A percentile compares a stretch with the other conserved stretches of the same genome.
phyloP scores from a whole-genome alignment of 495 filamentous ascomycete genomes.

The Neurospora sp. region DNA sequence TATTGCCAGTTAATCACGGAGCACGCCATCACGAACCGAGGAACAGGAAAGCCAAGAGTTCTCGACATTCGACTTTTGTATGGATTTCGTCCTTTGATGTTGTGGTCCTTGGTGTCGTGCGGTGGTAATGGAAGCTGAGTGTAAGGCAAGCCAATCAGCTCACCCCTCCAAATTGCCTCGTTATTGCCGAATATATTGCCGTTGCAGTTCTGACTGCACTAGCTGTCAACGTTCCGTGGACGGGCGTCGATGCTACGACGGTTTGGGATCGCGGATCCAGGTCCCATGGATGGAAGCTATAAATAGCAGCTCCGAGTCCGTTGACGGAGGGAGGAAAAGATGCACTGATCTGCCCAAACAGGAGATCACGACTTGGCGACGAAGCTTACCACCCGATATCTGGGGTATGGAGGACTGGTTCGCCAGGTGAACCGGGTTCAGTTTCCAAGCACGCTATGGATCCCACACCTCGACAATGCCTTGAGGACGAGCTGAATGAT shows the following conservation, averaged over 20 bases:
- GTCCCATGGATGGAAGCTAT: not conserved
- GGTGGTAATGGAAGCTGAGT: not conserved
- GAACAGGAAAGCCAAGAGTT: not conserved
- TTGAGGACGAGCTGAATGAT: too few species aligned
- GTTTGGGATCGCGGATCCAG: not conserved
- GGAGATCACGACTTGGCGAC: not conserved
- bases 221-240: not conserved
- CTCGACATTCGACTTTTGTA: not conserved
- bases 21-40: not conserved
- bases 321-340: not conserved
- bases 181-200: not conserved
- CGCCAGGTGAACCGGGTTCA: too few species aligned
- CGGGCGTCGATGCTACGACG: not conserved
- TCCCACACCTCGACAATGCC: too few species aligned
- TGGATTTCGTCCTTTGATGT: not conserved
- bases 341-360: not conserved
- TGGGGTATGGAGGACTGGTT: too few species aligned
- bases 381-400: too few species aligned
- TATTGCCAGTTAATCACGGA: not conserved
- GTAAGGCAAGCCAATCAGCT: not conserved
- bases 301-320: not conserved
- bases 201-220: not conserved
- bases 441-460: too few species aligned
- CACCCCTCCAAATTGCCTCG: not conserved
- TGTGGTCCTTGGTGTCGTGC: not conserved